Conservation (phyloP, 495 filamentous ascomycete species). For the Aspergillus leporis region DNA sequence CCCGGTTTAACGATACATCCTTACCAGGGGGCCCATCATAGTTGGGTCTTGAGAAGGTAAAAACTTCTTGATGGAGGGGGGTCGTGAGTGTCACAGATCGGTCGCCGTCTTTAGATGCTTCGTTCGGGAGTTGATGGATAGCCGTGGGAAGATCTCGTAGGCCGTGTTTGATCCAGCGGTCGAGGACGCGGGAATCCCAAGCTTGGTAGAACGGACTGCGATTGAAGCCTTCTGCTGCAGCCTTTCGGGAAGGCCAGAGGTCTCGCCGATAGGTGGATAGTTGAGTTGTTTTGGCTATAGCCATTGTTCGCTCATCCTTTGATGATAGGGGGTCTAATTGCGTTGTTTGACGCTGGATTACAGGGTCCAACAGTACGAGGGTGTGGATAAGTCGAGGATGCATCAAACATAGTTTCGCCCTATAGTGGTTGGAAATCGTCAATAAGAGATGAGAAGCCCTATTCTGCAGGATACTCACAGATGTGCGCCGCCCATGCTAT, state of each 20-base stretch:
- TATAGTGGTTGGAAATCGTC: conserved; percentile 21
- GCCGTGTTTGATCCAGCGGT: conserved; percentile 64
- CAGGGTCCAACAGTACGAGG: conserved; percentile 79
- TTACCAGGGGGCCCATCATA: conserved; percentile 40
- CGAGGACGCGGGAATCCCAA: conserved; percentile 74
- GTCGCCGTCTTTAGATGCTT: conserved; percentile 23
- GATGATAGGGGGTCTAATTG: conserved; percentile 31
- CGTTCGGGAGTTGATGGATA: conserved; percentile 48
- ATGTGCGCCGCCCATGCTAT: conserved; percentile 81
- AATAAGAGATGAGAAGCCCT: not conserved
- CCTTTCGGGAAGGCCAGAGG: conserved; percentile 64
- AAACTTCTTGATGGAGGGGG: conserved; percentile 62
- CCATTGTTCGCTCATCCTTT: conserved; percentile 22
- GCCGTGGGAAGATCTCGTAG: conserved; percentile 63
- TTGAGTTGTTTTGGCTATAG: conserved; percentile 46
- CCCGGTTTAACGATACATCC: conserved; percentile 38
- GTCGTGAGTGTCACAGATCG: conserved; percentile 58
- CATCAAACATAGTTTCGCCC: conserved; percentile 61
- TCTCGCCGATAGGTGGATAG: conserved; percentile 67
- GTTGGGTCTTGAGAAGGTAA: conserved; percentile 59
- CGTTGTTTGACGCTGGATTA: conserved; percentile 59
- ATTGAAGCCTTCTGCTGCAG: conserved; percentile 60
- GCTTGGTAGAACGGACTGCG: conserved; percentile 65
- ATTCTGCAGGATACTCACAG: conserved; percentile 38
- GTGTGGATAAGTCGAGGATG: conserved; percentile 81